phyloP scores from a whole-genome alignment of 768 basidiomycete species.

The Grammothele lineata region DNA sequence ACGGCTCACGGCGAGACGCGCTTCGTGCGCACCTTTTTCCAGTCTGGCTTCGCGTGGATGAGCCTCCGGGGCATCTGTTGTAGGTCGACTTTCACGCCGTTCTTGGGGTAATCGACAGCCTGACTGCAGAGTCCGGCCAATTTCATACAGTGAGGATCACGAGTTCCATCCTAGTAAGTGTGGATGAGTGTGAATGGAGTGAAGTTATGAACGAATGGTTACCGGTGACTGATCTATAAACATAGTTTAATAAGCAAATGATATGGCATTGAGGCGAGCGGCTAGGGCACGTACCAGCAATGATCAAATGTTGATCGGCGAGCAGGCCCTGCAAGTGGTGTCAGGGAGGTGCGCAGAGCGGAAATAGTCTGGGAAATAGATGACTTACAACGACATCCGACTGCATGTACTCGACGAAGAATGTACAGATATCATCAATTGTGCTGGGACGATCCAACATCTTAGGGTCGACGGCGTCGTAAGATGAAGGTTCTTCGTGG shows the following conservation, averaged over 20 bases:
- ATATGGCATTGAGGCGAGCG: neutral
- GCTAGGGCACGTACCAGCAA: slow-evolving; percentile 48
- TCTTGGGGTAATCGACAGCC: slow-evolving; percentile 81
- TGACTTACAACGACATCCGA: slow-evolving; percentile 69
- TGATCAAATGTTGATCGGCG: slow-evolving; percentile 59
- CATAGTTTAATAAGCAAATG: neutral
- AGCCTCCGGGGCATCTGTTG: slow-evolving; percentile 42
- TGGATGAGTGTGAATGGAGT: too few species aligned
- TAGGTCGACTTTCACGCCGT: slow-evolving; percentile 60
- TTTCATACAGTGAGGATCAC: slow-evolving; percentile 49
- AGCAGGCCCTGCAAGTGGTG: slow-evolving; percentile 51
- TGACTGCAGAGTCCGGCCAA: slow-evolving; percentile 58
- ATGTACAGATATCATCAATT: slow-evolving; percentile 72
- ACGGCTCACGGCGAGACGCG: too few species aligned
- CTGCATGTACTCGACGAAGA: slow-evolving; percentile 79
- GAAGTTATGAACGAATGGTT: neutral
- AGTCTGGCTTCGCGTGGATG: slow-evolving; percentile 74
- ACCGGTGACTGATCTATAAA: slow-evolving; percentile 68
- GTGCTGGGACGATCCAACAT: slow-evolving; percentile 39
- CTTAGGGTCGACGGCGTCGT: slow-evolving; percentile 30
- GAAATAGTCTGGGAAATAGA: neutral
- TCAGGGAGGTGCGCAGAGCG: neutral
- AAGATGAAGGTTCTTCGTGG: slow-evolving; percentile 46
- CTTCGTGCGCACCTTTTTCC: slow-evolving; percentile 43
- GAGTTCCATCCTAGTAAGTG: slow-evolving; percentile 50